Base-by-base conservation (phyloP, 352 stramenopile genomes). In the Phytophthora brassicae region DNA sequence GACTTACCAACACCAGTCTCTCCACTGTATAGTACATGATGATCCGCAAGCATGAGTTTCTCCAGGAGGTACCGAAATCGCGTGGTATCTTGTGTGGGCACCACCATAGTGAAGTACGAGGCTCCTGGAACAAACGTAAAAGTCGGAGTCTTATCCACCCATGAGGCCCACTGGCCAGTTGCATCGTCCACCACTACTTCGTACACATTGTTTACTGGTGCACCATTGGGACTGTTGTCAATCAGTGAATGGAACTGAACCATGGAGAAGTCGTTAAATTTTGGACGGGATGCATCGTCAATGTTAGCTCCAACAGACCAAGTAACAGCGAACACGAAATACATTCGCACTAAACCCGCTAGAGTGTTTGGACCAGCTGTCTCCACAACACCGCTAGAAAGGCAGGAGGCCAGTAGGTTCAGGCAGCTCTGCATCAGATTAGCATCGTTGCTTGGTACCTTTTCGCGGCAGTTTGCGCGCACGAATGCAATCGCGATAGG, bases 101-200 rank as follows among this genome's bases (percentile, higher is more conserved):
- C 95, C 14, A 98, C 80, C 81, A 98, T 94, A 2, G 88, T 87
- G 61, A 98, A 98, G 72, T 98, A 98, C 6, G 92, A 95, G 13
- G 86, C 73, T 0, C 62, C 76, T 16, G 79, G 70, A 17, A 93
- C 72, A 56, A 95, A 98, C 3, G 75, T 82, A 42, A 98, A 98
- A 7, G 74, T 68, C 6, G 89, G 90, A 0, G 94, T 96, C 43
- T 97, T 92, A 6, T 90, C 79, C 9, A 86, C 56, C 95, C 95
- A 98, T 16, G 89, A 87, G 6, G 79, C 56, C 81, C 85, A 94
- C n/a, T 81, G 76, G 0, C 78, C 75, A 8, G 79, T 93, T 4
- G 55, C 54, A 50, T 95, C 85, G 39, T 96, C 86, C 6, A 96
- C 73, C 8, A 91, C 74, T 7, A 93, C 79, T n/a, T 96, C 86